A percentile compares a stretch with the other conserved stretches of the same genome.
Conservation (phyloP, 352 stramenopile species). For the Saprolegnia diclina region DNA sequence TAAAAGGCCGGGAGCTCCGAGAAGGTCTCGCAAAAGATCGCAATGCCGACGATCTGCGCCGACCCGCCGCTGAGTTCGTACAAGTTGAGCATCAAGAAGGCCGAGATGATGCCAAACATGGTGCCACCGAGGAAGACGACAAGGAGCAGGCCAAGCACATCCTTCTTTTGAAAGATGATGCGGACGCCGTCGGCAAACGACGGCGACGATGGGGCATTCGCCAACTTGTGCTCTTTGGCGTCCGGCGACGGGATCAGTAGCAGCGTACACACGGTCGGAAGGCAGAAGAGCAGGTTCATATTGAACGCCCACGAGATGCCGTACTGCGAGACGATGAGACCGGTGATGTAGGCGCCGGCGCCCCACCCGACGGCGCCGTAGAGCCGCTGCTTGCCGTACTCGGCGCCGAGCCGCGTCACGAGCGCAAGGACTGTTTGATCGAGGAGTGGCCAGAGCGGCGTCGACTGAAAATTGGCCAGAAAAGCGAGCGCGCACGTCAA, state of each 20-base stretch:
- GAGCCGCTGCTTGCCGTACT: conserved; percentile 73
- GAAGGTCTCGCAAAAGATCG: conserved; percentile 59
- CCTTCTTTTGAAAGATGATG: conserved; percentile 27
- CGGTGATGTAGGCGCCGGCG: conserved; percentile 54
- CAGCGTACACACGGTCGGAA: background rate
- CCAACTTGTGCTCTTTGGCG: no score
- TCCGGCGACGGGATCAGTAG: no score
- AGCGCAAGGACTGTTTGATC: conserved; percentile 64
- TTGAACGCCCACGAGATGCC: conserved; percentile 76
- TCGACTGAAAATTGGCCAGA: conserved; percentile 65
- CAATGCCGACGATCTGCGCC: conserved; percentile 53
- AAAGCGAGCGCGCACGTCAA: conserved; percentile 71
- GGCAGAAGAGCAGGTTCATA: conserved; percentile 23
- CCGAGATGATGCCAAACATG: conserved; percentile 54
- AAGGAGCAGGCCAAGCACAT: conserved; percentile 60
- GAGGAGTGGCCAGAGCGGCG: conserved; percentile 57
- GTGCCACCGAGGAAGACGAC: conserved; percentile 60
- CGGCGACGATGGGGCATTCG: no score
- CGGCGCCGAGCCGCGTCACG: conserved; percentile 48
- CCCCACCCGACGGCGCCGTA: conserved; percentile 68
- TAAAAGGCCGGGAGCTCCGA: conserved; percentile 75
- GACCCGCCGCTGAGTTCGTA: conserved; percentile 66
- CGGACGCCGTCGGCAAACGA: background rate
- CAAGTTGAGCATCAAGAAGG: conserved; percentile 64
- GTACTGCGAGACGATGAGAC: conserved; percentile 48